Base-by-base conservation (phyloP, 768 basidiomycete species). In the Auricularia heimuer region DNA sequence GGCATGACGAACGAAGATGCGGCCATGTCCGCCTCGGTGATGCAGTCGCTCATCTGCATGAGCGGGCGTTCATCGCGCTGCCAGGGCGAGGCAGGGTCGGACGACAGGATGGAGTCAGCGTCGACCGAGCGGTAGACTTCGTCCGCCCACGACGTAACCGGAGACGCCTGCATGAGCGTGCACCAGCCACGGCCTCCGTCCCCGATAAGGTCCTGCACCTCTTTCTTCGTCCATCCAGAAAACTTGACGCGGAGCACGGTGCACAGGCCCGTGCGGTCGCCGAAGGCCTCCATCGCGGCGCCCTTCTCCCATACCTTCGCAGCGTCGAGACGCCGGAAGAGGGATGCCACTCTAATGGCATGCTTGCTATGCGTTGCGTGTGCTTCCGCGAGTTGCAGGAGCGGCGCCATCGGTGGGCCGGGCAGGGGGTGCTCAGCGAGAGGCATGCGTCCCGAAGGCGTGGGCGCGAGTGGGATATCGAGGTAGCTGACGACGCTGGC, bases 181-280 rank as follows among this genome's bases (percentile, higher is more conserved):
- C 89, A 92, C 90, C 91, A 93, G 0, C 86, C 87, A 7, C 79
- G 82, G 18, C 86, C 83, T 36, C 83, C 84, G 71, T 89, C 85
- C 12, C 91, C 91, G 12, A 92, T 80, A 21, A 91, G 79, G 60
- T 81, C 74, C 54, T 87, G 78, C 7, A 92, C 89, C 60, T 84
- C 82, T 11, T 77, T 76, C 68, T 82, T 82, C 3, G 83, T 81
- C 89, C 91, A 94, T 2, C 91, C 92, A 18, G 77, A 75, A 70
- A 94, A 90, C 39, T 84, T 82, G 60, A 94, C 80, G 62, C 83
- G 84, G 12, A 92, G 78, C 36, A 88, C 70, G 18, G 84, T 87
- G 68, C 87, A 88, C 4, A 85, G 81, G 16, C 83, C 87, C 54
- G 81, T 80, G 3, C 72, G 73, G 8, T 79, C 72, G 29, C 86